Base-by-base conservation (phyloP, 768 basidiomycete genomes). In the Pleurotus tuber-regium region DNA sequence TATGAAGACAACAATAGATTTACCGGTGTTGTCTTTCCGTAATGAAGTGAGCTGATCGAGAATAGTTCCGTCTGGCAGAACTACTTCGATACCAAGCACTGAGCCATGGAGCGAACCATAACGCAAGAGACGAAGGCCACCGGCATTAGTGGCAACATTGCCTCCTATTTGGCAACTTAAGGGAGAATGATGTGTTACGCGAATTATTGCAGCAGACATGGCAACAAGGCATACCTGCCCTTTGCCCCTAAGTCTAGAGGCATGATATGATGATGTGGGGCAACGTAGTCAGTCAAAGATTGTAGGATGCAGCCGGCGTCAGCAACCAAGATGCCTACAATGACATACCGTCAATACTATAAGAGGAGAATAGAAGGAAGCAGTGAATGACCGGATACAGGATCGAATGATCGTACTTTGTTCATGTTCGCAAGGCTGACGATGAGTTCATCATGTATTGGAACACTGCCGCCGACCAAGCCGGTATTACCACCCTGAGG, bases 401-500 rank as follows among this genome's bases (percentile, higher is more conserved):
- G 79, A 63, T 93, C 92, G 59, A 92, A 93, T 3, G 84, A 84
- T 58, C 92, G 85, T 44, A 93, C 80, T 54, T 79, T 77, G 61
- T 82, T 84, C 83, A 99, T 83, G 62, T 89, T 92, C 18, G 84
- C 74, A 33, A 96, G 77, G 54, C 82, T 93, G 46, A 99, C 71
- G 46, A 99, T 78, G 55, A 98, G 68, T 68, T 99, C 97, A 64
- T 95, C 87, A 58, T 83, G 74, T 31, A 93, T 65, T 0, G 97
- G 96, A 9, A 96, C 89, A 55, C 94, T 85, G 30, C 97, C 97
- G 51, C 95, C 97, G 30, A 99, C 97, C 10, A 99, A 80, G 12
- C 97, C 97, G 0, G 97, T 99, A 71, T 99, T 99, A 40, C 97
- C 97, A 41, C 97, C 96, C 67, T 99, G 97, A 1, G 97, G 97